Evolutionary conservation across 208 protist species (phyloP), one percentile per base, ranked within the genome.

Genomic region (Wallacemonas sp.): DNA sequence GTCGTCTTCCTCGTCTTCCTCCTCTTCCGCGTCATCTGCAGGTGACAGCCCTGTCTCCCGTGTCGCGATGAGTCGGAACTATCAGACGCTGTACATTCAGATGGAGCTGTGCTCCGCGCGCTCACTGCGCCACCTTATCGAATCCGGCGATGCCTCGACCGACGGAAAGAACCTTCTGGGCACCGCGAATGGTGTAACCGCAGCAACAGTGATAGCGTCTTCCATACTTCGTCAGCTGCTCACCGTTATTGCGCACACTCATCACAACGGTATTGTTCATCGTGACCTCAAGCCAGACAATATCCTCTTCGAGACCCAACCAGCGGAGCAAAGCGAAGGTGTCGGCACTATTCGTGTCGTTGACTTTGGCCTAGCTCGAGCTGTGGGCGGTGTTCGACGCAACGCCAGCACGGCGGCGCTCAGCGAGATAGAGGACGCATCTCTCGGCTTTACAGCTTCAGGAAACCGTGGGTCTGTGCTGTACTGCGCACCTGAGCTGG

Each of bases 261-360:
- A 94, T 61, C 76, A 73, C 49, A 75, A 90, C 55, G 68, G 65
- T 34, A 89, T 92, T 45, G 85, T 91, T 11, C 88, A 94, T 60
- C 82, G 88, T 9, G 88, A 94, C 63, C 70, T 94, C 33, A 94
- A 94, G 61, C 88, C 88, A 12, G 82, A 90, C 42, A 94, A 94
- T 60, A 78, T 94, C 14, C 67, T 94, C 27, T 91, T 94, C 46
- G 77, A 94, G 46, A 73, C 84, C 53, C 68, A 80, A 15, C 82
- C 68, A 12, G 79, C 47, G n/a, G 46, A 72, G 24, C 61, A 54
- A 56, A 68, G 62, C 27, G 77, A 63, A 22, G 80, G 88, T 38
- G 76, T 86, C 12, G 84, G 85, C 41, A 87, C 77, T 0, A 92
- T 95, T 51, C 78, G 84, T 11, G 88, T 95, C 4, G 88, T 79